Base-by-base conservation (phyloP, 371 early-diverging fungal species). In the Capillidium heterosporum region DNA sequence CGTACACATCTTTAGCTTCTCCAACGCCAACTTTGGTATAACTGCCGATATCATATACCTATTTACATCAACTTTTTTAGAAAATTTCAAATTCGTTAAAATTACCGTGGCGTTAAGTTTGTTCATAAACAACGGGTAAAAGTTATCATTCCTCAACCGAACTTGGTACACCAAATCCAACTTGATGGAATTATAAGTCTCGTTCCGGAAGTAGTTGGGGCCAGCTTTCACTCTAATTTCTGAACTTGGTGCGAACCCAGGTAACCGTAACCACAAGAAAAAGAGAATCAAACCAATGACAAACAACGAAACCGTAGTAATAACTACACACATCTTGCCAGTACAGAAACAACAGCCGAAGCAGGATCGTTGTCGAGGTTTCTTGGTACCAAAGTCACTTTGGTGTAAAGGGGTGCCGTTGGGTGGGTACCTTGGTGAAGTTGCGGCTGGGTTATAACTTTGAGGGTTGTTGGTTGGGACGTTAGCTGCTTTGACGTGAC, bases 271-370 rank as follows among this genome's bases (percentile, higher is more conserved):
- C 51, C 51, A 50, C 13, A 50, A 32, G 19, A 50, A 50, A 29
- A 27, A 50, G 8, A 50, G 11, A 23, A 24, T 31, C 13, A 50
- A 24, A 5, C 27, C 29, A 15, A 50, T 27, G 19, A 50, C 4
- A 19, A 50, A 31, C 11, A 23, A 27, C 4, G 32, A 23, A 50
- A 29, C 26, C 13, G 51, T 50, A 29, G 51, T 50, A 24, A 50
- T 17, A 19, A 50, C 31, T 10, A 50, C 51, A 50, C 51, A 50
- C n/a, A 31, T 24, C 19, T 50, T 50, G 13, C 51, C 51, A 50
- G 27, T 26, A 19, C 51, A 50, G 15, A 21, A 10, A 31, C 51
- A 50, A 27, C 21, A 32, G 10, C 51, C 51, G 31, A 50, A 50
- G 51, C 51, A 50, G 24, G 51, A 50, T 15, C 51, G 51, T 10